phyloP scores from a whole-genome alignment of 2,329 filamentous ascomycete species.

The Elsinoe fawcettii region DNA sequence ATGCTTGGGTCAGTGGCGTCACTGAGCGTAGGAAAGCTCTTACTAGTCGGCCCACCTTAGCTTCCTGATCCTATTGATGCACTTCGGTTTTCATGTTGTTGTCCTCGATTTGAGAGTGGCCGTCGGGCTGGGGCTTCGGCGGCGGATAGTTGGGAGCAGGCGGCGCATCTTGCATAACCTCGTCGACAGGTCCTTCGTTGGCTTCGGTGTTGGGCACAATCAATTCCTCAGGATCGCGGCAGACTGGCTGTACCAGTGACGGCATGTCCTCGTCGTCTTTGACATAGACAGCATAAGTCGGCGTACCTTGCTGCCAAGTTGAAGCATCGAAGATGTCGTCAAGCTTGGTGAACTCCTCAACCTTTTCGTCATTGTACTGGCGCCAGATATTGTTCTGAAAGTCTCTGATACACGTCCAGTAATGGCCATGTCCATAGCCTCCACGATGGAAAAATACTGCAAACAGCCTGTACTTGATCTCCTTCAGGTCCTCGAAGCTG shows the following conservation, averaged over 20 bases:
- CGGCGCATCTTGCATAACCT: conserved; percentile 13
- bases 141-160: conserved; percentile 7
- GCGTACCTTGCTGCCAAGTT: conserved; percentile 58
- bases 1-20: background rate
- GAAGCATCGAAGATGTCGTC: conserved; percentile 59
- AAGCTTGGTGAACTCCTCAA: conserved; percentile 59
- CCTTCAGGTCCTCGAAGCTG: conserved; percentile 56
- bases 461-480: conserved; percentile 72
- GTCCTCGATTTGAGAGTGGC: background rate
- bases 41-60: background rate
- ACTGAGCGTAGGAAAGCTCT: background rate
- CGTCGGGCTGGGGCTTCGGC: conserved; percentile 7
- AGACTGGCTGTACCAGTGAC: conserved; percentile 44
- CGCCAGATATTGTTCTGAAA: conserved; percentile 76
- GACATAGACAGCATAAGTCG: conserved; percentile 80
- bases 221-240: conserved; percentile 24
- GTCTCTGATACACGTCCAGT: conserved; percentile 95
- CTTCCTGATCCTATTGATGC: background rate
- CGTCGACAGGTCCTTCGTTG: conserved; percentile 1
- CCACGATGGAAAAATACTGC: conserved; percentile 89
- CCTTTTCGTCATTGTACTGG: conserved; percentile 84
- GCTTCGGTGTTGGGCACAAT: background rate
- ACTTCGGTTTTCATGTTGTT: background rate
- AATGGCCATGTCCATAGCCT: conserved; percentile 61
- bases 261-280: conserved; percentile 53